Base-by-base conservation (phyloP, 169 alveolate species). In the Plasmodium inui region DNA sequence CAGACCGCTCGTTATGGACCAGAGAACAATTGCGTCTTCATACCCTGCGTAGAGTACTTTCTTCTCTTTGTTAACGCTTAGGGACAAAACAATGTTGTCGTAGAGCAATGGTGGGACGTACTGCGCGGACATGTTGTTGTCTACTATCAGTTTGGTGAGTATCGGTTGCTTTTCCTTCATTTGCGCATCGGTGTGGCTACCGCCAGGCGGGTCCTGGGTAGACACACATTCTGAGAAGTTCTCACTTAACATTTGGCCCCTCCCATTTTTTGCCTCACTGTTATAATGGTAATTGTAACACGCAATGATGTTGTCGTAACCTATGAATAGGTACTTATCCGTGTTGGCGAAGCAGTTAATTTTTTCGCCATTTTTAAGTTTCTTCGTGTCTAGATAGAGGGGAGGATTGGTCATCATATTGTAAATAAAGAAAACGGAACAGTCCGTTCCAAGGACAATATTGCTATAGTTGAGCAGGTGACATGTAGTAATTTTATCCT, bases 401-500 rank as follows among this genome's bases (percentile, higher is more conserved):
- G 94, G 94, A 12, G 94, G 94, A 30, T 88, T 88, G 72, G 30
- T 41, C 50, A 53, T 61, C 94, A 88, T 88, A 61, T 88, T 88
- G 82, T 88, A 88, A 28, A 73, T 32, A 79, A 88, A 88, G 28
- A 88, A 88, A 39, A 88, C 30, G 1, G 94, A 78, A 37, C 61
- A 34, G 39, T 32, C 50, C 1, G 94, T 88, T 7, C 94, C 94
- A 39, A 88, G 44, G 71, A 88, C 73, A 50, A 88, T 79, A 79
- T 88, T 88, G 37, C 79, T 61, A 88, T 61, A 37, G 67, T 79
- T 44, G 37, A 88, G 70, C 10, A 88, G 71, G 71, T 88, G 94
- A 39, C 94, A 88, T 19, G 96, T 91, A 86, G 96, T 92, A 79
- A 96, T 71, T 83, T 96, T 96, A 19, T 95, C 97, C 17, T 96